A percentile compares a stretch with the other conserved stretches of the same genome.
phyloP scores from a whole-genome alignment of 805 yeast species.

The Candida koratica region DNA sequence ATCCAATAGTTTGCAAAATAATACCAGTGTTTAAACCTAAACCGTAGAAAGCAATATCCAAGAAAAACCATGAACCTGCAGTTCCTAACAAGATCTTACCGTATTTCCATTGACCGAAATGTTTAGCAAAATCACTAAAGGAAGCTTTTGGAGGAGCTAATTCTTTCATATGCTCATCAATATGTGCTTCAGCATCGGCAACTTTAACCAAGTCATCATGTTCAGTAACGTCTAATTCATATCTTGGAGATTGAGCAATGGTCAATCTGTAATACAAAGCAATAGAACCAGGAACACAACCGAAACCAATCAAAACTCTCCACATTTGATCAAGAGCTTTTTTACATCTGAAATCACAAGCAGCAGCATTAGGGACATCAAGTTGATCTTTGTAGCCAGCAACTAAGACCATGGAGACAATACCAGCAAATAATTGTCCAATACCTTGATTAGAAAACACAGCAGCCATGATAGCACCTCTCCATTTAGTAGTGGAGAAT shows the following conservation, averaged over 20 bases:
- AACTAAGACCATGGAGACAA: constrained; percentile 71
- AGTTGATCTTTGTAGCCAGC: constrained; percentile 69
- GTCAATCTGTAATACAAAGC: constrained; percentile 90
- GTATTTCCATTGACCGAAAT: constrained; percentile 84
- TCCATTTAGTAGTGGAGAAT: constrained; percentile 91
- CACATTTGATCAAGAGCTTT: constrained; percentile 90
- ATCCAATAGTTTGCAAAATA: constrained; percentile 81
- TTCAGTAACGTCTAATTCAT: constrained; percentile 69
- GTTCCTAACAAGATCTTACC: constrained; percentile 82
- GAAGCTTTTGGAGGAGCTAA: constrained; percentile 77
- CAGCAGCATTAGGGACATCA: constrained; percentile 48
- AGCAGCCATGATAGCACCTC: constrained; percentile 97
- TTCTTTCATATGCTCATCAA: constrained; percentile 35
- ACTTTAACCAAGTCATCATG: constrained; percentile 53
- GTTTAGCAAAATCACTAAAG: constrained; percentile 61
- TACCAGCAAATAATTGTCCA: constrained; percentile 89
- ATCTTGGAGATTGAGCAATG: constrained; percentile 93
- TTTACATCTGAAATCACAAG: constrained; percentile 64
- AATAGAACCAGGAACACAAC: constrained; percentile 81
- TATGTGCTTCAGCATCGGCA: constrained; percentile 45
- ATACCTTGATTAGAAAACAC: constrained; percentile 96
- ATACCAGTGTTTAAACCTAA: constrained; percentile 76
- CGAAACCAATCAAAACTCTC: constrained; percentile 87
- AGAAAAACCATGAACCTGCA: constrained; percentile 86
- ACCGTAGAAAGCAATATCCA: constrained; percentile 91